Evolutionary conservation across 2,329 filamentous ascomycete genomes (phyloP).

Genomic region (Sporothrix schenckii): DNA sequence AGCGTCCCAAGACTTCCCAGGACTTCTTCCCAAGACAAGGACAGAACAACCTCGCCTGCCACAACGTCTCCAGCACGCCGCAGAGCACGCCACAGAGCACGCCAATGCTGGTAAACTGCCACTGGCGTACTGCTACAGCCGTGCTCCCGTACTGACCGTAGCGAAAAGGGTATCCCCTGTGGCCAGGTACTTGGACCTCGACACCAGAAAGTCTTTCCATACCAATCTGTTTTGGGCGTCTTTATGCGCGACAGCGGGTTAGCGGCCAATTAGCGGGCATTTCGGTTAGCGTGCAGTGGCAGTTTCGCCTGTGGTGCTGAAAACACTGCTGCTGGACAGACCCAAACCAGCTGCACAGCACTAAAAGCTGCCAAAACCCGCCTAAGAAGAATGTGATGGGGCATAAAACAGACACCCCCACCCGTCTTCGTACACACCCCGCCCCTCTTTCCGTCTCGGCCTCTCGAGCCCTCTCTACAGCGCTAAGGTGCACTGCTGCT

Average conservation of each 20-base stretch:
- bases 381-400: too few species aligned
- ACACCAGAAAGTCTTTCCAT: background rate
- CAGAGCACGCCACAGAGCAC: constrained; percentile 15
- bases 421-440: background rate
- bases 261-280: background rate
- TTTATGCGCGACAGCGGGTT: constrained; percentile 18
- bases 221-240: constrained; percentile 13
- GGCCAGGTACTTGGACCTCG: constrained; percentile 5
- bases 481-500: background rate
- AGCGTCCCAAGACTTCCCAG: background rate
- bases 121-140: background rate
- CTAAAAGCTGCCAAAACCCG: background rate
- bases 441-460: background rate
- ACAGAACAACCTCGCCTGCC: background rate
- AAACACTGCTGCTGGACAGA: background rate
- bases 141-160: too few species aligned
- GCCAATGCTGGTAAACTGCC: background rate
- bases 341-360: background rate
- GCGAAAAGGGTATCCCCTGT: background rate
- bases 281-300: background rate
- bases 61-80: background rate
- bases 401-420: too few species aligned
- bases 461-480: background rate
- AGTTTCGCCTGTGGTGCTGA: background rate
- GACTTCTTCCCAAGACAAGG: background rate